phyloP scores from a whole-genome alignment of 1,284 basidiomycete species.

The Paramarasmius palmivorus region DNA sequence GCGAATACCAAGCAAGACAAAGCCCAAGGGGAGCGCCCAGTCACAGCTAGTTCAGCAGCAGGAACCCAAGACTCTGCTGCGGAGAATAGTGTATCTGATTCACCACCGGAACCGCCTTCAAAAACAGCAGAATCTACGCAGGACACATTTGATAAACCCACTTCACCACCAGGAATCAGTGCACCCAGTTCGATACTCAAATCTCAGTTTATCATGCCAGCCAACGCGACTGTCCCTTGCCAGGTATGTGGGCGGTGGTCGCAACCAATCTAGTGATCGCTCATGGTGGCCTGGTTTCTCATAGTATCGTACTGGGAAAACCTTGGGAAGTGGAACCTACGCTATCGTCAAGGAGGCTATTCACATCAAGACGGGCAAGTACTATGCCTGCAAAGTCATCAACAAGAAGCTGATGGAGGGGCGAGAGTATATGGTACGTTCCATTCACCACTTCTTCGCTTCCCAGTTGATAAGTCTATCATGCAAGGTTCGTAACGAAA shows the following conservation, averaged over 20 bases:
- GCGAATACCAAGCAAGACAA: too few relatives aligned
- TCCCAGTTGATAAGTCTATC: conserved; percentile 8
- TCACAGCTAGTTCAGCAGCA: too few relatives aligned
- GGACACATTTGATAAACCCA: not conserved
- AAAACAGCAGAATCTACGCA: not conserved
- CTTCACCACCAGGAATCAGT: not conserved
- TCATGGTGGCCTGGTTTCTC: not conserved
- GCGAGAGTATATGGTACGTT: conserved; percentile 81
- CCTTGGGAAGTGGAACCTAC: conserved; percentile 89
- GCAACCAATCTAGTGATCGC: not conserved
- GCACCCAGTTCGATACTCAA: not conserved
- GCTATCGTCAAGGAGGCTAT: conserved; percentile 95
- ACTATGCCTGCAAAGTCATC: conserved; percentile 93
- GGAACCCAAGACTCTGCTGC: too few relatives aligned
- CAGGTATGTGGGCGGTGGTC: not conserved
- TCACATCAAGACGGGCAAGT: conserved; percentile 86
- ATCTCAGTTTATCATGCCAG: not conserved
- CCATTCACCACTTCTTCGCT: conserved; percentile 1
- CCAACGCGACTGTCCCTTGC: conserved; percentile 4
- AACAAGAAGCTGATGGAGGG: conserved; percentile 99
- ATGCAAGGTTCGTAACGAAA: conserved; percentile 90
- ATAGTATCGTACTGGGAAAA: conserved; percentile 92
- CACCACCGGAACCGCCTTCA: too few relatives aligned
- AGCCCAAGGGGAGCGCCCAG: too few relatives aligned
- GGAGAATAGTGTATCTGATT: too few relatives aligned